Evolutionary conservation across 2,329 filamentous ascomycete genomes (phyloP).

Genomic region (Xylaria sp.): DNA sequence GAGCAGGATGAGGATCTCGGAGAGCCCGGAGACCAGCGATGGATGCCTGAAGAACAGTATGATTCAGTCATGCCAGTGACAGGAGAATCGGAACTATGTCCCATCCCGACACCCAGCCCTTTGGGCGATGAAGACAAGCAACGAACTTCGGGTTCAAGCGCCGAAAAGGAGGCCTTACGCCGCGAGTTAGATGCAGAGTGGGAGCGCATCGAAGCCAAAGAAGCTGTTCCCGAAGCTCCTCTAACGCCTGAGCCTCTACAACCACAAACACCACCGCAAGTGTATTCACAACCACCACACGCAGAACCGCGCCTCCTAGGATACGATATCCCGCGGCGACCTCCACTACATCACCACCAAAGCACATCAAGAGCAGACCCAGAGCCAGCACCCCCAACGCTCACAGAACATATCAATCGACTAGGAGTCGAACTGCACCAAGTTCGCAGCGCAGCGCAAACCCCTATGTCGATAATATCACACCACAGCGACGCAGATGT

Average conservation of each 20-base stretch:
- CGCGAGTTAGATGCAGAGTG: constrained; percentile 43
- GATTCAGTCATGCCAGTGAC: neutral
- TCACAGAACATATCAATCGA: constrained; percentile 31
- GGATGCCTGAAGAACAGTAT: neutral
- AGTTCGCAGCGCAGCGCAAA: constrained; percentile 30
- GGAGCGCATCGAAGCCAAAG: constrained; percentile 31
- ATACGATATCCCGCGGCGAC: constrained; percentile 7
- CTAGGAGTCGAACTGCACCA: constrained; percentile 35
- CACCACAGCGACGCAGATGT: constrained; percentile 51
- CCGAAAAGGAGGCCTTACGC: constrained; percentile 39
- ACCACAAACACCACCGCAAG: constrained; percentile 23
- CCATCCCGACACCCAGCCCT: constrained; percentile 29
- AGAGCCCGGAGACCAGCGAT: neutral
- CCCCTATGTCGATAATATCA: constrained; percentile 33
- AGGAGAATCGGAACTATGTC: constrained; percentile 3
- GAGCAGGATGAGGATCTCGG: constrained; percentile 20
- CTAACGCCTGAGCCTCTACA: constrained; percentile 22
- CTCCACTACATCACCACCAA: constrained; percentile 17
- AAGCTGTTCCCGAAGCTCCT: constrained; percentile 22
- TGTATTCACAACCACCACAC: neutral
- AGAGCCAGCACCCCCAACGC: neutral
- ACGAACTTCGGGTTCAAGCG: neutral
- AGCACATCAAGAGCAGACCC: neutral
- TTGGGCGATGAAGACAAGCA: constrained; percentile 35
- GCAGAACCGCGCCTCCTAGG: constrained; percentile 10